Base-by-base conservation (phyloP, 208 protist species). In the Wallacemonas sp. region DNA sequence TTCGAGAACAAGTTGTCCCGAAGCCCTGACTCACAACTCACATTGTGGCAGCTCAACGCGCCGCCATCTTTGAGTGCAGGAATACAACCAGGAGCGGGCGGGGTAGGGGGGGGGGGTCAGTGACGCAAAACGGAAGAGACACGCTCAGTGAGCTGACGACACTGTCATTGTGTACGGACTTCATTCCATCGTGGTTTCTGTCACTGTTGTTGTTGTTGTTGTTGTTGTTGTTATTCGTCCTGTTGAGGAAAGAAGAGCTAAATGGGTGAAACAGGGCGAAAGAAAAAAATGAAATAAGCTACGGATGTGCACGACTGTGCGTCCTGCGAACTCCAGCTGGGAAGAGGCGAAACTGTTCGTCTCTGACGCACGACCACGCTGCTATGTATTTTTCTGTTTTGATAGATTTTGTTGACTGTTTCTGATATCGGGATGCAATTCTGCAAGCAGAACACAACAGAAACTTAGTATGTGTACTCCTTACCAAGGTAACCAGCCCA, bases 401-500 rank as follows among this genome's bases (percentile, higher is more conserved):
- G 6, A 17, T 41, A 14, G 36, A 17, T 6, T 14, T 41, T 14
- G 36, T 14, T 41, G 14, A 41, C 36, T 41, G 36, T 14, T 41
- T 17, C 6, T 41, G n/a, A n/a, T n/a, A n/a, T n/a, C n/a, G n/a
- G n/a, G n/a, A n/a, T n/a, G n/a, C n/a, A n/a, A n/a, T n/a, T n/a
- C n/a, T n/a, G n/a, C n/a, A n/a, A n/a, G n/a, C n/a, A n/a, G n/a
- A 41, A 41, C 14, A 14, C 36, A 41, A 14, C 6, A 14, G 9
- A 41, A 41, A 5, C 32, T 60, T 36, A 43, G 54, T 44, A 62
- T 23, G 33, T 62, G 56, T 62, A 62, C 56, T 92, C 85, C 74
- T 92, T 92, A 66, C 90, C 90, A 65, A 76, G 79, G 78, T 93
- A 93, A 23, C 90, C 90, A 61, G 84, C 84, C 90, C 90, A 93